phyloP scores from a whole-genome alignment of 345 rosid species.

The Citrus sp. region DNA sequence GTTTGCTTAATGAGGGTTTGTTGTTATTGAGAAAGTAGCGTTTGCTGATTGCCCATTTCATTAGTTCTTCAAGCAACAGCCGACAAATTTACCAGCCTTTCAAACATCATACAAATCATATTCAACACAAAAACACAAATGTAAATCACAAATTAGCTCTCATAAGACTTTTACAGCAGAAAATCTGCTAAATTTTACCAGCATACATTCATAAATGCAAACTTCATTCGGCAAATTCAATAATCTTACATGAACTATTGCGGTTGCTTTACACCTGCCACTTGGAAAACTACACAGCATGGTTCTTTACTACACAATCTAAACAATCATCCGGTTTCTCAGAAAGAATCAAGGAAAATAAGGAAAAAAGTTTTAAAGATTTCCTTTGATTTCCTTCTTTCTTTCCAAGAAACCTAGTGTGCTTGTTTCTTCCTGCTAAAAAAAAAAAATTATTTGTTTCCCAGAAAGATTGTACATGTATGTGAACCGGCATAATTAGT shows the following conservation, averaged over 20 bases:
- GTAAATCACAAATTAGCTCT: background rate
- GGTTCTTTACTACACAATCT: background rate
- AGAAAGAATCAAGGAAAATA: conserved; percentile 17
- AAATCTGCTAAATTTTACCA: background rate
- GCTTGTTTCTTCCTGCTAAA: background rate
- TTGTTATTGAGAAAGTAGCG: background rate
- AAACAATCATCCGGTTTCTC: conserved; percentile 14
- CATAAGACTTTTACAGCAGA: background rate
- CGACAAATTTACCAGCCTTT: background rate
- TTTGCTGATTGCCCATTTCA: background rate
- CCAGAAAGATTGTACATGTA: background rate
- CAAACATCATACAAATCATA: background rate
- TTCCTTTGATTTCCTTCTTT: conserved; percentile 6
- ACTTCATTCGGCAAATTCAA: background rate
- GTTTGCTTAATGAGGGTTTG: background rate
- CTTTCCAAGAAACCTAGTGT: conserved; percentile 9
- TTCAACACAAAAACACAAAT: background rate
- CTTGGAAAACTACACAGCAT: background rate
- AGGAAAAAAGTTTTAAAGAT: background rate
- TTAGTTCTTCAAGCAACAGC: background rate
- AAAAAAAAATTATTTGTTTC: background rate
- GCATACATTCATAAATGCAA: background rate
- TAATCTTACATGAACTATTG: background rate
- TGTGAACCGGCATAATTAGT: conserved; percentile 34
- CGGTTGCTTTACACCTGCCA: background rate